Base-by-base conservation (phyloP, 177 flowering plant species). In the Vitis hybrid region DNA sequence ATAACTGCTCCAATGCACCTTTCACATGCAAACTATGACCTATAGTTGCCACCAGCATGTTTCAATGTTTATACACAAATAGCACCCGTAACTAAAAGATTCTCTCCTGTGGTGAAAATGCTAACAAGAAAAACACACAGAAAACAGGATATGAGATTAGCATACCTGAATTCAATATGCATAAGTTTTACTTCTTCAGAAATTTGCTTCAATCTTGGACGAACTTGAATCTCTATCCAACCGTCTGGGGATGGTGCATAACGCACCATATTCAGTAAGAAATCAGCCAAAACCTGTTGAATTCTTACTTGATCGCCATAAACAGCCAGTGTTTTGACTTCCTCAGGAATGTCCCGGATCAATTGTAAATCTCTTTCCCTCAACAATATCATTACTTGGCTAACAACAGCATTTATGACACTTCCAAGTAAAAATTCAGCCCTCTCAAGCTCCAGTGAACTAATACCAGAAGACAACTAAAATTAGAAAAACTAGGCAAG, bases 221-320 rank as follows among this genome's bases (percentile, higher is more conserved):
- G 81, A 66, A 92, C 91, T 66, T 90, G 96, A 78, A 95, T 85
- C 82, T 95, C 97, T 24, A 95, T 91, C 98, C 99, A 95, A 31
- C 98, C 97, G 14, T 83, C 95, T 19, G 94, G 88, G 59, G 90
- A 75, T 59, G 97, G 97, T 17, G 97, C 93, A 82, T 84, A 82
- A 7, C 84, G 86, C 63, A 90, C 95, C 90, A 92, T 87, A 78
- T 88, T 93, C 76, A 87, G 67, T 77, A 95, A 79, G 75, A 93
- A 93, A 77, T 88, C 94, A 38, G 92, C 87, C 82, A 95, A 78
- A 31, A 92, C 86, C 77, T 95, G 98, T 75, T 95, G 98, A 69
- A 89, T 80, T 80, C 98, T 86, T 11, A 83, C 80, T 80, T 95
- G 97, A 85, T 93, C 99, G 22, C 98, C 98, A 75, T 68, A 86